Evolutionary conservation across 352 stramenopile species (phyloP).

Genomic region (Phytophthora ohioensis): DNA sequence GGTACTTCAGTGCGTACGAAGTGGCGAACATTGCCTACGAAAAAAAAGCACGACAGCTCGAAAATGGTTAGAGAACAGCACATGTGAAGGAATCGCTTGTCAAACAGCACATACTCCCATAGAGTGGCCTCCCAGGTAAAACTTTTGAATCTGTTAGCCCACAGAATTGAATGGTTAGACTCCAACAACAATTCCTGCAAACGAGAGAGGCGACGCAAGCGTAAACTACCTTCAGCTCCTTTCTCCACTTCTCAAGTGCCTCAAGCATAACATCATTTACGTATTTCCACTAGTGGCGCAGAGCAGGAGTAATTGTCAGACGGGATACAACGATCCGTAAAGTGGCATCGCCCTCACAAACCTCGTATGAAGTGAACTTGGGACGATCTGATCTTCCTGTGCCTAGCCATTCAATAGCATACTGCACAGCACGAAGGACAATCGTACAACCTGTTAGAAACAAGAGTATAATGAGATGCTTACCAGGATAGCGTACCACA

Average conservation of each 20-base stretch:
- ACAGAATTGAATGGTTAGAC: not conserved
- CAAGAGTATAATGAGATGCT: not conserved
- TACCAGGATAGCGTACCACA: conserved; percentile 37
- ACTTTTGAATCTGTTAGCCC: conserved; percentile 55
- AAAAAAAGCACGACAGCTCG: not conserved
- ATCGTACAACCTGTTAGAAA: too few relatives aligned
- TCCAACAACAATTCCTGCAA: not conserved
- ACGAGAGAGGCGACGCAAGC: not conserved
- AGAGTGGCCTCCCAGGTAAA: conserved; percentile 69
- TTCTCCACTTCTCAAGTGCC: conserved; percentile 68
- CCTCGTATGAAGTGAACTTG: conserved; percentile 63
- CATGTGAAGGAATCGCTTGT: not conserved
- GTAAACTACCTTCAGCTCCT: conserved; percentile 52
- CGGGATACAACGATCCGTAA: not conserved
- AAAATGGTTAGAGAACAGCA: conserved; percentile 9
- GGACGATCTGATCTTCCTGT: conserved; percentile 70
- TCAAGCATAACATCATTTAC: conserved; percentile 69
- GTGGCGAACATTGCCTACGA: conserved; percentile 66
- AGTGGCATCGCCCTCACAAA: conserved; percentile 16
- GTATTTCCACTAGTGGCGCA: conserved; percentile 53
- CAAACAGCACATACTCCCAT: conserved; percentile 52
- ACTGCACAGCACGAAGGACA: conserved; percentile 35
- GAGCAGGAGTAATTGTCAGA: not conserved
- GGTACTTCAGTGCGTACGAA: conserved; percentile 61
- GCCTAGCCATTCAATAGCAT: conserved; percentile 77